Base-by-base conservation (phyloP, 2,329 filamentous ascomycete species). In the Aspergillus hortae region DNA sequence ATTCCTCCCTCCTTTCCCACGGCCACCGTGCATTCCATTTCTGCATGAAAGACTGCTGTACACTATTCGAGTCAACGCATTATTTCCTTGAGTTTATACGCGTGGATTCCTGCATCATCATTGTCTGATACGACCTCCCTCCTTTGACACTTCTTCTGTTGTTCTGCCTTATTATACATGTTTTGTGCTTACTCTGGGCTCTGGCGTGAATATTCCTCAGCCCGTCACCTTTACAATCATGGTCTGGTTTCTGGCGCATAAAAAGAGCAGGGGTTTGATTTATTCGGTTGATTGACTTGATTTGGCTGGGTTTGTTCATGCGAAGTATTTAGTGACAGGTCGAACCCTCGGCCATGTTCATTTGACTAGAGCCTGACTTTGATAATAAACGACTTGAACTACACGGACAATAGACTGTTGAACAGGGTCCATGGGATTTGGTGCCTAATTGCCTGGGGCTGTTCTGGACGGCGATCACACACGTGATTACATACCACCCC, bases 21-120 rank as follows among this genome's bases (percentile, higher is more conserved):
- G 42, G 48, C 53, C 47, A 58, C 53, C 53, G 55, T 61, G 58
- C 55, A 63, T 61, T 50, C 51, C 54, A 51, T 59, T 46, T 55
- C 57, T 67, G 62, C 67, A 66, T 69, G 65, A 64, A 62, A 57
- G 53, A 56, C 46, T 61, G 64, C 63, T 68, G 67, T 69, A 69
- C 60, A 68, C 60, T 68, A 68, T 50, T 49, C 46, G 41, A 54
- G 55, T 56, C 55, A 61, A 59, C 62, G 58, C 61, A 56, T 63
- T 41, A 46, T 53, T 52, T 63, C 54, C 46, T 57, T 56, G 25
- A 48, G 48, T 23, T 49, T 50, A 58, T 50, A 49, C 42, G 50
- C 48, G 44, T 50, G 42, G 46, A 36, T 46, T 58, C 56, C 59
- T 59, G 61, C 56, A 56, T 55, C 57, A 56, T 50, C 53, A 52